Evolutionary conservation across 176 grass and related monocot species (phyloP).

Genomic region (Tillandsia fasciculata): DNA sequence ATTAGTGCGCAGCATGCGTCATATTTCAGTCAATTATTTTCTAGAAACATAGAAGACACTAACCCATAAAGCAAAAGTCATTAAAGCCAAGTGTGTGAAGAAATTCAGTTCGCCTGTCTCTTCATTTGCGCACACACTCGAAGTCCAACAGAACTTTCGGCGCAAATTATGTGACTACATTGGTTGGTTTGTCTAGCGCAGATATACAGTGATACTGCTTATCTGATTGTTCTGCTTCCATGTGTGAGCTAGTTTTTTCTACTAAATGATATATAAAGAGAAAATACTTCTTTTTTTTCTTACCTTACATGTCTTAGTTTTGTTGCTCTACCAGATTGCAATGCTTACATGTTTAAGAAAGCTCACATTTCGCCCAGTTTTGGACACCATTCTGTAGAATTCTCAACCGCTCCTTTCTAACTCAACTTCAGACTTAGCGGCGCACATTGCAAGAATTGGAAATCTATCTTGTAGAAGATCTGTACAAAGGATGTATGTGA

Average conservation of each 20-base stretch:
- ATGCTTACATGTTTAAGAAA: neutral
- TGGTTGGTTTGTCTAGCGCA: neutral
- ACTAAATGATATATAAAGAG: neutral
- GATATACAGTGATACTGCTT: neutral
- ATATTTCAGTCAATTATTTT: too few relatives aligned
- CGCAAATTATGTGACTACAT: neutral
- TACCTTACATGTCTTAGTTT: neutral
- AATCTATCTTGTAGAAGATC: too few relatives aligned
- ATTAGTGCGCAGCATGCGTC: neutral
- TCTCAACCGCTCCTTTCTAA: too few relatives aligned
- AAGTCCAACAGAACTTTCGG: neutral
- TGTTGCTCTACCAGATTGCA: neutral
- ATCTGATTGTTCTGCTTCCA: neutral
- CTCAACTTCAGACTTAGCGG: too few relatives aligned
- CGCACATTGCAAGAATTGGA: too few relatives aligned
- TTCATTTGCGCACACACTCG: neutral
- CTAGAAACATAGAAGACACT: too few relatives aligned
- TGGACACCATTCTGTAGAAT: too few relatives aligned
- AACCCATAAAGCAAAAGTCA: neutral
- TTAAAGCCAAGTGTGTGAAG: neutral
- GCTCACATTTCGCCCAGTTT: neutral
- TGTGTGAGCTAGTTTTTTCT: neutral
- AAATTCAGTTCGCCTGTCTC: neutral
- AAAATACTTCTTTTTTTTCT: neutral
- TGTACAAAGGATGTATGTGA: too few relatives aligned